Evolutionary conservation across 441 rosid genomes (phyloP), one percentile per base, ranked within the genome.

Genomic region (Erodium texanum): DNA sequence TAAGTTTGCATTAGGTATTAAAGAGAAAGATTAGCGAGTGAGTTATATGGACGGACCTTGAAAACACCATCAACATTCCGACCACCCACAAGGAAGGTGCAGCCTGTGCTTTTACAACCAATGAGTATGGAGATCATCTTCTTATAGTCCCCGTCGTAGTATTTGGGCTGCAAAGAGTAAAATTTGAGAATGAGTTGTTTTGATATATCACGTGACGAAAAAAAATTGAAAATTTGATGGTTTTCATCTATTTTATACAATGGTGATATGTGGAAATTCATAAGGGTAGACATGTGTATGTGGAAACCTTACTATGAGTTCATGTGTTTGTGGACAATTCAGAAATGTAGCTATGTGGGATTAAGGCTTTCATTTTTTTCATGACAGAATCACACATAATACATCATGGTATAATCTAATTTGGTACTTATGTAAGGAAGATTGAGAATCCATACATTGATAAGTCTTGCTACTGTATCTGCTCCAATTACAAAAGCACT

Each of bases 401-500:
- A 19, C 10, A 22, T 56, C 0, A 67, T 62, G 23, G 5, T 16
- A 62, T 36, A 63, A 14, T 56, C 7, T 18, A 19, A 20, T 32
- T 3, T 3, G 1, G 36, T 32, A 32, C 36, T 32, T 3, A 9
- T 16, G 19, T 22, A 8, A 56, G 62, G 58, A 59, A 43, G 50
- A 48, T 36, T 52, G 18, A 71, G 68, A 66, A 54, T 65, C 64
- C 90, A 29, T 83, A 91, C 97, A 80, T 89, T 72, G 58, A 87
- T 85, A 70, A 93, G 92, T 80, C 99, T 89, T 54, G 81, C 90
- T 65, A 82, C 89, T 43, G 97, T 93, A 77, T 93, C 99, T 23
- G 85, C 96, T 54, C 97, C 97, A 73, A 91, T 87, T 23, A 91
- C 97, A 76, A 93, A 91, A 66, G 91, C 84, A 77, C 99, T 93